A percentile compares a stretch with the other conserved stretches of the same genome.
Evolutionary conservation across 805 yeast species (phyloP).

Genomic region (Grigorovia humatica): DNA sequence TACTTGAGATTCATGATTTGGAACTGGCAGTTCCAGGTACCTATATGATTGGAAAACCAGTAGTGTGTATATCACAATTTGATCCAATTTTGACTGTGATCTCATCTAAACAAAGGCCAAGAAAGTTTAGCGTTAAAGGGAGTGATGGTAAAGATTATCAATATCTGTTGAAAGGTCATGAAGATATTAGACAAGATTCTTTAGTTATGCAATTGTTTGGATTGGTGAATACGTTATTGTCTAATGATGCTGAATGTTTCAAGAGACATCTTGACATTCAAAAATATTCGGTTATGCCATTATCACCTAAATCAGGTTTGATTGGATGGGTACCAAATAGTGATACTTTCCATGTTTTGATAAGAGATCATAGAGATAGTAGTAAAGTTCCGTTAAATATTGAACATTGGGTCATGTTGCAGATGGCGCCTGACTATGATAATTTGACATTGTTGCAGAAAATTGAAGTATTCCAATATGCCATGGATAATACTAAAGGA

Average conservation of each 20-base stretch:
- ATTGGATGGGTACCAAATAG: conserved; percentile 96
- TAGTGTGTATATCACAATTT: conserved; percentile 57
- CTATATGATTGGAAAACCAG: conserved; percentile 60
- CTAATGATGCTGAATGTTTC: conserved; percentile 88
- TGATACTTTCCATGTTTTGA: conserved; percentile 89
- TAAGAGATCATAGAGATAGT: conserved; percentile 85
- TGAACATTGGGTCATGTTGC: conserved; percentile 90
- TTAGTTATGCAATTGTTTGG: conserved; percentile 96
- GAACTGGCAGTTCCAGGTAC: conserved; percentile 90
- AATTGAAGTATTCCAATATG: conserved; percentile 92
- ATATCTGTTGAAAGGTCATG: conserved; percentile 81
- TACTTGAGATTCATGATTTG: conserved; percentile 62
- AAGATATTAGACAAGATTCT: conserved; percentile 93
- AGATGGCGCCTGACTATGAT: conserved; percentile 94
- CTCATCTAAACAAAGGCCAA: conserved; percentile 90
- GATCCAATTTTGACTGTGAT: conserved; percentile 77
- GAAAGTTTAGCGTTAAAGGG: conserved; percentile 65
- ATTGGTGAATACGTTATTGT: conserved; percentile 76
- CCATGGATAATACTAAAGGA: conserved; percentile 88
- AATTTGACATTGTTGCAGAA: conserved; percentile 78
- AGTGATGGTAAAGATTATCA: conserved; percentile 83
- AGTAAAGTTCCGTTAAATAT: conserved; percentile 80
- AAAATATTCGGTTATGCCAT: conserved; percentile 83
- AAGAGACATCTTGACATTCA: conserved; percentile 91
- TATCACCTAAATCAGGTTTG: conserved; percentile 93